Conservation (phyloP, 2,329 filamentous ascomycete species). For the Botrytis squamosa region DNA sequence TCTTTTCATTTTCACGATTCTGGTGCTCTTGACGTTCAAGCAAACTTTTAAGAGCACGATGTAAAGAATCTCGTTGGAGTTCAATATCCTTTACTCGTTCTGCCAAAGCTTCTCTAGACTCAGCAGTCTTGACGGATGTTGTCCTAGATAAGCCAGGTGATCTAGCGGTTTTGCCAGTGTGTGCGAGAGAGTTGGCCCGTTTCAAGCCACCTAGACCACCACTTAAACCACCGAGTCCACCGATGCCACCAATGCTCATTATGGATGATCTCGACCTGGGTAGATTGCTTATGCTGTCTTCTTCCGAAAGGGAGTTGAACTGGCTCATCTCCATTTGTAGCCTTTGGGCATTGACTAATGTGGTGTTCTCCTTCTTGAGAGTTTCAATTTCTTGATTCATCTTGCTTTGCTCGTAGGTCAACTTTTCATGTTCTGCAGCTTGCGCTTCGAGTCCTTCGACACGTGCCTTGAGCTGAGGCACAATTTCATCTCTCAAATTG, state of each 20-base stretch:
- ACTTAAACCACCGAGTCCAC: neutral
- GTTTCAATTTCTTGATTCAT: constrained; percentile 82
- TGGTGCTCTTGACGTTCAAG: constrained; percentile 84
- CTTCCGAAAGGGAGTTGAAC: constrained; percentile 62
- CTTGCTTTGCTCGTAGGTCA: constrained; percentile 77
- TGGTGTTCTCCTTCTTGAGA: constrained; percentile 66
- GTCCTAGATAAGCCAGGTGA: constrained; percentile 56
- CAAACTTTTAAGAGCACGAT: constrained; percentile 80
- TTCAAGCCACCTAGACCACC: constrained; percentile 47
- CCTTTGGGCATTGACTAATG: constrained; percentile 45
- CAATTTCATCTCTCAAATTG: constrained; percentile 83
- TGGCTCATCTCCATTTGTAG: constrained; percentile 49
- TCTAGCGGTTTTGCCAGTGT: constrained; percentile 25
- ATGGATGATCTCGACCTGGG: constrained; percentile 24
- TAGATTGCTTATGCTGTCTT: constrained; percentile 41
- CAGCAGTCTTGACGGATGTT: constrained; percentile 47
- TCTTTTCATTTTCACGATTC: constrained; percentile 79
- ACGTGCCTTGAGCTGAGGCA: constrained; percentile 73
- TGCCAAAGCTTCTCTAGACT: constrained; percentile 63
- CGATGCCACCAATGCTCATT: constrained; percentile 2
- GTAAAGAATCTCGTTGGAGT: constrained; percentile 87
- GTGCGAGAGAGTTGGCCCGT: constrained; percentile 66
- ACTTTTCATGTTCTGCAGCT: constrained; percentile 67
- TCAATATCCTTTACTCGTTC: constrained; percentile 91
- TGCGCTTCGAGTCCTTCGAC: constrained; percentile 77